Evolutionary conservation across 108 stramenopile species (phyloP), one percentile per base, ranked within the genome.

Genomic region (Aurantiochytrium sp.): DNA sequence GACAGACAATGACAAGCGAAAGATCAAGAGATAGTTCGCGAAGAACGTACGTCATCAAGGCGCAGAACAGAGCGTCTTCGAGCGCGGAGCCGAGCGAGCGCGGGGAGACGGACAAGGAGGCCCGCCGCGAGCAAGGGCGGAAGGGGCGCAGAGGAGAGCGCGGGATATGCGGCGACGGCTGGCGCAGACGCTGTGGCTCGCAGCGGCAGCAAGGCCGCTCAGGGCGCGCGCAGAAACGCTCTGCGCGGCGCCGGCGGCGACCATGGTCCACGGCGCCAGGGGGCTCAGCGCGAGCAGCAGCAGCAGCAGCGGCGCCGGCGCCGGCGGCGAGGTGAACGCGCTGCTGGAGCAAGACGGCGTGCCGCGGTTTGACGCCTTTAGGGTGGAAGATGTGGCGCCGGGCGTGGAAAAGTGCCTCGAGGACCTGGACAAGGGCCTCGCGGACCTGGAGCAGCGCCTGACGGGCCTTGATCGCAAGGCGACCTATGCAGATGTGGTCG

Each of bases 311-410:
- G 14, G 14, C 16, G 55, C 0, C 10, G 14, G 14, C 16, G 53
- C 53, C 6, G 16, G 55, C 64, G 64, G 25, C 42, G 64, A 12
- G 14, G 64, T 69, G 64, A 97, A 97, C 92, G 96, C 98, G 4
- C 92, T 97, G 58, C 92, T 97, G 76, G 88, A 95, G 87, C 94
- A 95, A 89, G 92, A 92, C 6, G 94, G 92, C 58, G 92, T 97
- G 53, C 98, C 98, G 72, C 94, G 97, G 90, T 98, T 98, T 91
- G 90, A 88, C 44, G 89, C 69, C 19, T 96, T 98, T 73, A 92
- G 96, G 71, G 94, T 96, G 25, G 91, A 94, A 55, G 88, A 96
- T 88, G 90, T 97, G 89, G 95, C 94, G 44, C 97, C 97, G n/a
- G 98, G 96, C 59, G 95, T 97, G 18, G 90, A 93, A 35, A 59